Evolutionary conservation across 495 filamentous ascomycete species (phyloP), one percentile per base, ranked within the genome.

Genomic region (Neurospora tetraspora): DNA sequence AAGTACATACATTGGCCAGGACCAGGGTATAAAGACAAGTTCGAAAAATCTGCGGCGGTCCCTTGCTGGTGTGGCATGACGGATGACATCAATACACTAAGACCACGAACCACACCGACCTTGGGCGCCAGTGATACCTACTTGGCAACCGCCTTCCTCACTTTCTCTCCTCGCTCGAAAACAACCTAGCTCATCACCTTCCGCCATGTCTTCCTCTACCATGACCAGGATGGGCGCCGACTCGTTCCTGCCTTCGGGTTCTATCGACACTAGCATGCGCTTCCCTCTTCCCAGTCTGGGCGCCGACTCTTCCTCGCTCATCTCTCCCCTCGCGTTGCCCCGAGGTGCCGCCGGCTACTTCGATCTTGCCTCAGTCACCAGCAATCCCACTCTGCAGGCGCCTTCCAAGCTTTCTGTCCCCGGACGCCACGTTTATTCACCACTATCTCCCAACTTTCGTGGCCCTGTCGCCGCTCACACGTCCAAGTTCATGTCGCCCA

Each of bases 291-390:
- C 80, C 70, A 75, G 74, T 42, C 73, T 79, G 31, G 74, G 77
- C 75, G 80, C 79, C 42, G 74, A 73, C 12, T 74, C 80, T 38
- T 75, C 79, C 47, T 80, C 82, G 34, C 70, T 84, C 70, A 82
- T 84, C 69, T 84, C 83, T 6, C 83, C 82, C 11, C 71, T 85
- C 47, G 73, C 80, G 34, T 74, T 85, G 69, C 80, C 82, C 38
- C 80, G 76, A 34, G 79, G 80, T 27, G 69, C 81, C 65, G 47
- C 73, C 11, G 77, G 80, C 40, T 83, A 80, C 73, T 79, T 84
- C 53, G 79, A 83, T 71, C 76, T 78, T 11, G 39, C 72, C 36
- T 69, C 73, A 4, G 42, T 10, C 11, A 73, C 71, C 5, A 65
- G 71, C 23, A 40, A 69, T 43, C 53, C 71, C 7, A 37, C 36